Base-by-base conservation (phyloP, 2,329 filamentous ascomycete species). In the Nemania sp. region DNA sequence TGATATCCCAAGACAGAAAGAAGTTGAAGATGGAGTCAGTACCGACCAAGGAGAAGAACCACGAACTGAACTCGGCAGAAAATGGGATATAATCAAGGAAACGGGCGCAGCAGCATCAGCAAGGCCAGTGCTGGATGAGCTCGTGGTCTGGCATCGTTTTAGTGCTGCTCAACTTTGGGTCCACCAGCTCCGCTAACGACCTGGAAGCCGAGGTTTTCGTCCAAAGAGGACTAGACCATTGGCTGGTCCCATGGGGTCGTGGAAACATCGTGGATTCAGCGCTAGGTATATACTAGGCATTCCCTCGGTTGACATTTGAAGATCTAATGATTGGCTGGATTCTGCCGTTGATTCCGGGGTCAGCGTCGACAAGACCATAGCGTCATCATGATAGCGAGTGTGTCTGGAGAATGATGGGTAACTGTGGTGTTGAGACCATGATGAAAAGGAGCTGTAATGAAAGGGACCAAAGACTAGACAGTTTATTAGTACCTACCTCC, bases 161-260 rank as follows among this genome's bases (percentile, higher is more conserved):
- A 62, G 62, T 57, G 61, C 18, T 18, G 22, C 29, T 55, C 20
- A 13, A 15, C n/a, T 53, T 20, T 62, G 62, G 63, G 20, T 32
- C 66, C 66, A 62, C 68, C 29, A 32, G 38, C 13, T 20, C 62
- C 57, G 59, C 63, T 62, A 70, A 62, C 55, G 27, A 38, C 22
- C 22, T 27, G 64, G 69, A 64, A 63, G 66, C 68, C 66, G 69
- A 66, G 68, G 53, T 64, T 47, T 35, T 64, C 47, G 51, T 66
- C 38, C 27, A 29, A 64, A 62, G 24, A 4, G 66, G 66, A 55
- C 11, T 61, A 64, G 66, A 32, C 54, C 38, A 35, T 38, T 11
- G 38, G 26, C 41, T 18, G 35, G 60, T 32, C 57, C 43, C 55
- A 52, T 35, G 55, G 64, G 64, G 52, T 32, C 35, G 67, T 53